These are phyloP conservation scores for Gymnopilus dilepis DNA, from an alignment of 768 basidiomycete genomes.

Conservation along the genomic window DNA sequence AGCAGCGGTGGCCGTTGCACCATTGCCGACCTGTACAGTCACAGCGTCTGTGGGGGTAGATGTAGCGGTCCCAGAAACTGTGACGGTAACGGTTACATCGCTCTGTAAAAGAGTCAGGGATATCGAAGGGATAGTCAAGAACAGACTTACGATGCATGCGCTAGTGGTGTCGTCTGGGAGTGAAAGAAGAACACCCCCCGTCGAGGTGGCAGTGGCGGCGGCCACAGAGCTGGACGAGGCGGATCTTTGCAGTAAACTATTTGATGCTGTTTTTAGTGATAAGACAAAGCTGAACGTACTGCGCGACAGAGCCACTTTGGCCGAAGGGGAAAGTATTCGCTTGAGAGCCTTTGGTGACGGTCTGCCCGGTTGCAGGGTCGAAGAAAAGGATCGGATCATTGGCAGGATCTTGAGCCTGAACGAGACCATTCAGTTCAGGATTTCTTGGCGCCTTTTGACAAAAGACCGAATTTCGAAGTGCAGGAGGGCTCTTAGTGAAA, in stretches of 20 bases:
- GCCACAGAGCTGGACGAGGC: neutral
- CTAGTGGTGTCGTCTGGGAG: conserved; percentile 15
- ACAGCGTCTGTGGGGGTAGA: conserved; percentile 33
- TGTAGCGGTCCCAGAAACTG: conserved; percentile 36
- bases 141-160: conserved; percentile 28
- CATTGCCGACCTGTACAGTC: conserved; percentile 35
- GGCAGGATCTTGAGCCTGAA: conserved; percentile 57
- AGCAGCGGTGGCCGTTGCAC: conserved; percentile 21
- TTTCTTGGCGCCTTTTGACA: conserved; percentile 60
- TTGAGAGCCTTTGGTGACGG: conserved; percentile 53
- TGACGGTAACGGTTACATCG: conserved; percentile 41
- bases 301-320: conserved; percentile 19
- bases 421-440: conserved; percentile 50
- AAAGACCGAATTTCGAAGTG: conserved; percentile 58
- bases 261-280: neutral
- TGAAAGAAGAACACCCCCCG: conserved; percentile 15
- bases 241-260: neutral
- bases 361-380: conserved; percentile 43
- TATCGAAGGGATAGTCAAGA: neutral
- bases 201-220: neutral
- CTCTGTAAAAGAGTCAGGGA: neutral
- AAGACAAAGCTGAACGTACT: conserved; percentile 8
- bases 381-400: conserved; percentile 60
- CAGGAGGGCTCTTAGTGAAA: conserved; percentile 56
- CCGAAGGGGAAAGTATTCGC: conserved; percentile 53